Evolutionary conservation across 495 filamentous ascomycete species (phyloP).

Genomic region (Penicillium roqueforti): DNA sequence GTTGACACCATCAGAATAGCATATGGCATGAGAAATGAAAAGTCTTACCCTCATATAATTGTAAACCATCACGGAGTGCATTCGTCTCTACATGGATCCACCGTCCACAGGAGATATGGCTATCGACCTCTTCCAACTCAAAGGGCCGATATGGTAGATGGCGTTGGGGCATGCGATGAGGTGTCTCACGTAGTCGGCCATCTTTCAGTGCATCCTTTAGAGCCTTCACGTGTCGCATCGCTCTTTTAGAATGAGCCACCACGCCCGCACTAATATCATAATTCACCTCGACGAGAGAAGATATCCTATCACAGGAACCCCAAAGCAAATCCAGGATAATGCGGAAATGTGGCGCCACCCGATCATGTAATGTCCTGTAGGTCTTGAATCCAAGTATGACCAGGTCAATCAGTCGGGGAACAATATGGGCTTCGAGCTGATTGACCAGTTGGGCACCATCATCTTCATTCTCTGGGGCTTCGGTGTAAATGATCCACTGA

Average conservation of each 20-base stretch:
- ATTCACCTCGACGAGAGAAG: neutral
- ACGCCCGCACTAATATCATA: neutral
- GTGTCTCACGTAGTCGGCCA: neutral
- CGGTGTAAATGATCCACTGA: neutral
- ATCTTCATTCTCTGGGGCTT: conserved; percentile 1
- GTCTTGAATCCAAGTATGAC: conserved; percentile 20
- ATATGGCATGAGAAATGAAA: neutral
- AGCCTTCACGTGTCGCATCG: neutral
- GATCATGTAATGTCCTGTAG: conserved; percentile 5
- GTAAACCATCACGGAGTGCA: conserved; percentile 6
- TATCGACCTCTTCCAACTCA: neutral
- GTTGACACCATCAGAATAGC: neutral
- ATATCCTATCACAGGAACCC: conserved; percentile 12
- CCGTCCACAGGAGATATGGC: neutral
- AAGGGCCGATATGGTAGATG: neutral
- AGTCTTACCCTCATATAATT: neutral
- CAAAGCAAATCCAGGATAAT: conserved; percentile 14
- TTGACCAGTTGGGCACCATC: conserved; percentile 10
- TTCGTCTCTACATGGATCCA: neutral
- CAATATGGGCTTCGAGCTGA: conserved; percentile 22
- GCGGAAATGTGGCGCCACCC: conserved; percentile 6
- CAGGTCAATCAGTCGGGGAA: conserved; percentile 21
- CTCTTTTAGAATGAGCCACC: neutral
- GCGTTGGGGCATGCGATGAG: neutral
- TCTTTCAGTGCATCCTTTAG: conserved; percentile 6